Conservation (phyloP, 257 asterid species). For the Lantana camara region DNA sequence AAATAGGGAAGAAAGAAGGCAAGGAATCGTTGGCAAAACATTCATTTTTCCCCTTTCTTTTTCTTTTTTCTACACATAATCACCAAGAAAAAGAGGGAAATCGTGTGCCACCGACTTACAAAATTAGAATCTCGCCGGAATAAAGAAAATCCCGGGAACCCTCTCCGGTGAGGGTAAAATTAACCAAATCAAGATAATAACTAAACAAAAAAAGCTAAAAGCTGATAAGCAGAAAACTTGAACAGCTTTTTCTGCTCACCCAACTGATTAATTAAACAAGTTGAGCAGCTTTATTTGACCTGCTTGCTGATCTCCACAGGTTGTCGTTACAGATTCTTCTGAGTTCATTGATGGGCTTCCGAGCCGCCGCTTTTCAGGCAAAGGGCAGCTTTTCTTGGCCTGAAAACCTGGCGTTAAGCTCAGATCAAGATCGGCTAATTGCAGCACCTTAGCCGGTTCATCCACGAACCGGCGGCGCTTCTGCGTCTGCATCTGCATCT, state of each 20-base stretch:
- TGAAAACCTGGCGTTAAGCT: conserved; percentile 51
- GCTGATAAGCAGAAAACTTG: conserved; percentile 8
- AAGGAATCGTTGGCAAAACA: conserved; percentile 53
- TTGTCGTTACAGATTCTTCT: conserved; percentile 71
- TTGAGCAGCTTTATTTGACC: conserved; percentile 52
- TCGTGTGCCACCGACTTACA: conserved; percentile 70
- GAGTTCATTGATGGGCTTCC: conserved; percentile 83
- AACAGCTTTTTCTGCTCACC: not conserved
- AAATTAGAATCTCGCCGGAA: conserved; percentile 50
- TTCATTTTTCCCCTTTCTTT: conserved; percentile 66
- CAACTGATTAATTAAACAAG: conserved; percentile 50
- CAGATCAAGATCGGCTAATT: conserved; percentile 67
- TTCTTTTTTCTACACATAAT: conserved; percentile 19
- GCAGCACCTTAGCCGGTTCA: conserved; percentile 39
- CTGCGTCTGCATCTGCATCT: conserved; percentile 36
- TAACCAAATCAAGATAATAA: not conserved
- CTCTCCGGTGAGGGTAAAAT: conserved; percentile 6
- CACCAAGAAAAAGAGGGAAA: conserved; percentile 47
- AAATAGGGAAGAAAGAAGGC: not conserved
- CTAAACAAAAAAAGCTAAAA: not conserved
- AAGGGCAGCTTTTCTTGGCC: conserved; percentile 19
- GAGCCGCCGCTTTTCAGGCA: conserved; percentile 49
- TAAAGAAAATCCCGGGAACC: conserved; percentile 23
- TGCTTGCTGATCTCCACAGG: conserved; percentile 52
- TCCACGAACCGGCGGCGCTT: conserved; percentile 58